These are phyloP conservation scores for Guillardia theta DNA, from an alignment of 78 protist species.

Conservation along the genomic window DNA sequence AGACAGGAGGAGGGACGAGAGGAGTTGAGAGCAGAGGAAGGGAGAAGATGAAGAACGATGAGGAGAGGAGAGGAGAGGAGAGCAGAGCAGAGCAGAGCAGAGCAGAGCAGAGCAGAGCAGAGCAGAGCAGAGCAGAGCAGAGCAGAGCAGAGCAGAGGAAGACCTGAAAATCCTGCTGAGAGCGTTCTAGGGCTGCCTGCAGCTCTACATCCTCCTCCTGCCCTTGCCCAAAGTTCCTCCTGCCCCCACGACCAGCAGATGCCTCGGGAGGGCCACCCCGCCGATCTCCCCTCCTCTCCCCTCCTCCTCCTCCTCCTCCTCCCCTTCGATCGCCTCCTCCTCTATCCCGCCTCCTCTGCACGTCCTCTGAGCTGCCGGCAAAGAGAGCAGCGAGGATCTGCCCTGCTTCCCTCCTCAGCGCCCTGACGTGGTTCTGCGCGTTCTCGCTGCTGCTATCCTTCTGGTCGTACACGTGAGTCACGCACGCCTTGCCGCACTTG, in stretches of 20 bases:
- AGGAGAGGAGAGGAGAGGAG: neutral
- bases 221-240: too few relatives aligned
- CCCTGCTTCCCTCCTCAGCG: neutral
- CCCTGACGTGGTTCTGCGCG: neutral
- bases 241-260: too few relatives aligned
- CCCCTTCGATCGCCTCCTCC: neutral
- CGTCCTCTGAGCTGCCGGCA: neutral
- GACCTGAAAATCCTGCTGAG: neutral
- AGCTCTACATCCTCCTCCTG: neutral
- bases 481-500: neutral
- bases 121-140: neutral
- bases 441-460: neutral
- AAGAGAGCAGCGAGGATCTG: neutral
- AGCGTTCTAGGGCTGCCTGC: neutral
- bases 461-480: neutral
- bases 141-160: neutral
- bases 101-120: neutral
- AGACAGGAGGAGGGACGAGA: neutral
- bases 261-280: too few relatives aligned
- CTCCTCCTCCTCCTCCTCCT: neutral
- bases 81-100: neutral
- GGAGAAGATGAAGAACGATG: neutral
- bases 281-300: neutral
- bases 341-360: neutral
- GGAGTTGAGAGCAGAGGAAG: neutral